Evolutionary conservation across 2,329 filamentous ascomycete species (phyloP).

Genomic region (Helminthosporium solani): DNA sequence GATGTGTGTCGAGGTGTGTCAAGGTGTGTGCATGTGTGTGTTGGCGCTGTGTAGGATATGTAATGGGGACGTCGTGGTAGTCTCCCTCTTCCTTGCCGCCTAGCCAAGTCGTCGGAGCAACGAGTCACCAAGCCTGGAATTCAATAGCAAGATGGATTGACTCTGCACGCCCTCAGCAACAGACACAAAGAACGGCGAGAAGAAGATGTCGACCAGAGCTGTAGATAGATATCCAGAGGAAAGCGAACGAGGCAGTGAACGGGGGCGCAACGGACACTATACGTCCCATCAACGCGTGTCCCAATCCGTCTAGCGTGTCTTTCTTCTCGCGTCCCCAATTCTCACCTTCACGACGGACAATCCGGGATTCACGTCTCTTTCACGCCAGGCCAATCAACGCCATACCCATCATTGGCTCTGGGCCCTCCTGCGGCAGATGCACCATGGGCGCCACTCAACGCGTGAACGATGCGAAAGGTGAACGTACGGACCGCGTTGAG

Average conservation of each 20-base stretch:
- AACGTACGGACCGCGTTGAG: conserved; percentile 9
- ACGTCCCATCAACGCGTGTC: not conserved
- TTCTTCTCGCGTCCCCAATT: conserved; percentile 17
- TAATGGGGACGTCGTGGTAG: not conserved
- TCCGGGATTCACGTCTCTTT: conserved; percentile 11
- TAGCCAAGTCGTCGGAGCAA: not conserved
- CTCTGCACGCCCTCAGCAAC: not conserved
- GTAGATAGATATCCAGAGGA: not conserved
- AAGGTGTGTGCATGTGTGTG: not conserved
- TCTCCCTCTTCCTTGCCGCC: not conserved
- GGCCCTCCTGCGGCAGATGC: conserved; percentile 1
- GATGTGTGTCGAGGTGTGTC: not conserved
- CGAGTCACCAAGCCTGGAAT: not conserved
- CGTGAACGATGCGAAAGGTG: conserved; percentile 26
- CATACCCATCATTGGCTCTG: conserved; percentile 13
- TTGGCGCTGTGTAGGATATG: not conserved
- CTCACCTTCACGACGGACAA: too few relatives aligned
- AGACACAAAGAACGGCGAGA: not conserved
- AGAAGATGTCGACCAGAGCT: not conserved
- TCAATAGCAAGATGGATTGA: not conserved
- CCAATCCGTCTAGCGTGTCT: conserved; percentile 26
- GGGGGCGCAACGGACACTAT: not conserved
- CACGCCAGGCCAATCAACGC: conserved; percentile 8
- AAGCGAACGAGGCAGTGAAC: not conserved
- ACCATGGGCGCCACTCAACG: conserved; percentile 18